phyloP scores from a whole-genome alignment of 805 yeast species.

The Clavispora carvajalis region DNA sequence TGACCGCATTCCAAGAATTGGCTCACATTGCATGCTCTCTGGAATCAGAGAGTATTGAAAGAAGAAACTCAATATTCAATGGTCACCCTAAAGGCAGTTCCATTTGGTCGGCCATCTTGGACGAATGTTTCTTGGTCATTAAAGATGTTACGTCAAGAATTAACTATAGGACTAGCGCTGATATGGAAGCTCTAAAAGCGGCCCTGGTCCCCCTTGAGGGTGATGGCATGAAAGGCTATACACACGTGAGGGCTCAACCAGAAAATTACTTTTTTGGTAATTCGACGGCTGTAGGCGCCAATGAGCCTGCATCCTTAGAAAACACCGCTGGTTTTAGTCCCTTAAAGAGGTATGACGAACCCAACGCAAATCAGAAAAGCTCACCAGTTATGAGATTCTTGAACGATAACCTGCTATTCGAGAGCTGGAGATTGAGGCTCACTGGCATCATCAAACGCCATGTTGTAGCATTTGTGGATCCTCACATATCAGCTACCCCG shows the following conservation, averaged over 20 bases:
- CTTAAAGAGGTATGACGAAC: conserved; percentile 3
- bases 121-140: conserved; percentile 55
- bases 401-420: not conserved
- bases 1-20: conserved; percentile 73
- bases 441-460: not conserved
- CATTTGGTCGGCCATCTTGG: conserved; percentile 55
- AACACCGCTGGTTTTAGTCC: conserved; percentile 12
- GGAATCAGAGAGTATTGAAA: conserved; percentile 30
- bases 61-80: conserved; percentile 51
- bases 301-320: conserved; percentile 5
- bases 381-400: not conserved
- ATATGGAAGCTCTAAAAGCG: conserved; percentile 23
- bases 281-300: conserved; percentile 13
- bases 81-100: conserved; percentile 41
- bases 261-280: conserved; percentile 30
- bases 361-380: not conserved
- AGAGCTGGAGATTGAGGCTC: not conserved
- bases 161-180: conserved; percentile 27
- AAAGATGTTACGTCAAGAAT: conserved; percentile 43
- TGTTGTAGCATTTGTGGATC: not conserved
- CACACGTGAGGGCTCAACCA: conserved; percentile 1
- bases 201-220: conserved; percentile 16
- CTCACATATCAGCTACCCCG: not conserved
- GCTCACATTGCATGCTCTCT: conserved; percentile 55
- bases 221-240: conserved; percentile 3